Percentiles rank a stretch among this genome's conserved stretches.
Conservation (phyloP, 2,329 filamentous ascomycete genomes). For the Hypoxylon sp. region DNA sequence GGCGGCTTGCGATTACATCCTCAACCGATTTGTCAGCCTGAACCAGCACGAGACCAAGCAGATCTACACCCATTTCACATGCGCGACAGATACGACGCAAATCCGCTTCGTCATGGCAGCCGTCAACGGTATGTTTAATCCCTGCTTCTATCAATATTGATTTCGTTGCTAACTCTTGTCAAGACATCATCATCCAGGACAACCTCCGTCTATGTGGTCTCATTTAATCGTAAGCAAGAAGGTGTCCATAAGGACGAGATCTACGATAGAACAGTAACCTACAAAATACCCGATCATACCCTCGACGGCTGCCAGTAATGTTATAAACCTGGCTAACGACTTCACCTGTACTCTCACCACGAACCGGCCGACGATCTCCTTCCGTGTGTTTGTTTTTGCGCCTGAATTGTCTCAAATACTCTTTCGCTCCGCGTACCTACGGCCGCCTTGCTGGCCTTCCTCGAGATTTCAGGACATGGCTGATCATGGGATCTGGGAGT, state of each 20-base stretch:
- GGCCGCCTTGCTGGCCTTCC: constrained; percentile 42
- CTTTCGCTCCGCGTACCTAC: constrained; percentile 47
- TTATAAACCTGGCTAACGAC: constrained; percentile 55
- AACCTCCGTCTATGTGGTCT: constrained; percentile 97
- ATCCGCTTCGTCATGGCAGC: constrained; percentile 99
- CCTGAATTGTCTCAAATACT: constrained; percentile 47
- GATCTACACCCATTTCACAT: constrained; percentile 99
- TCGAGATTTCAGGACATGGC: constrained; percentile 46
- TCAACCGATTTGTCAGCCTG: constrained; percentile 97
- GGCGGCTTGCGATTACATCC: constrained; percentile 97
- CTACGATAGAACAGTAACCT: constrained; percentile 40
- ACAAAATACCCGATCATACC: constrained; percentile 49
- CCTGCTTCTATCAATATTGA: not conserved
- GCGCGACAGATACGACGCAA: constrained; percentile 97
- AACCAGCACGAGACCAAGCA: constrained; percentile 99
- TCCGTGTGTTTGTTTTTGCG: constrained; percentile 53
- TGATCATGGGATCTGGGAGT: constrained; percentile 47
- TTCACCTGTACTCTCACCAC: constrained; percentile 49
- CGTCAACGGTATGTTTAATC: constrained; percentile 83
- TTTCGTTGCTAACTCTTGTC: constrained; percentile 59
- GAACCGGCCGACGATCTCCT: constrained; percentile 51
- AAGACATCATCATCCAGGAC: constrained; percentile 99
- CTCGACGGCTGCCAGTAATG: constrained; percentile 53
- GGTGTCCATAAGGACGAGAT: constrained; percentile 26
- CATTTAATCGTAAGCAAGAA: constrained; percentile 74